phyloP scores from a whole-genome alignment of 2,329 filamentous ascomycete species.

The Neonectria magnoliae region DNA sequence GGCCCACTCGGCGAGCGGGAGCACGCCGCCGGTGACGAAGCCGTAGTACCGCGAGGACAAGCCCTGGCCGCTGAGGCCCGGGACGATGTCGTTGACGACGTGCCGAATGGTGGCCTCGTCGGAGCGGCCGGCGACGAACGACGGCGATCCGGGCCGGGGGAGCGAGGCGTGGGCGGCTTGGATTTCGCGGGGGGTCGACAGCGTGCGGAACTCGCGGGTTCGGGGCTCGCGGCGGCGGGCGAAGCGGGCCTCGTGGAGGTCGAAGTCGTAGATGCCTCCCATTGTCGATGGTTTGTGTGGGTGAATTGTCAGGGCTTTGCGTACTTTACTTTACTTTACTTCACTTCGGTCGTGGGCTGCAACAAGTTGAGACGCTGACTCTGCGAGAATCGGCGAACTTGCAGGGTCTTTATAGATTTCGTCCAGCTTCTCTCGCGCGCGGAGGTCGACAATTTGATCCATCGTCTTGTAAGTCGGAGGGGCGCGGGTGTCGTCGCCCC shows the following conservation, averaged over 20 bases:
- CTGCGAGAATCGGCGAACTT: background rate
- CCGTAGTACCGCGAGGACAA: conserved; percentile 80
- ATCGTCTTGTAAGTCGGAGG: conserved; percentile 18
- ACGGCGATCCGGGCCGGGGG: conserved; percentile 42
- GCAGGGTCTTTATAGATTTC: conserved; percentile 5
- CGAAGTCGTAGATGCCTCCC: conserved; percentile 40
- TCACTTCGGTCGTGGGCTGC: no score
- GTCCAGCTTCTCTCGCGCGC: background rate
- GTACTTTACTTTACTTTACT: background rate
- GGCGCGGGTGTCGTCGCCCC: conserved; percentile 11
- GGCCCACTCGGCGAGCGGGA: conserved; percentile 81
- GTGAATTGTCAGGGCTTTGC: no score
- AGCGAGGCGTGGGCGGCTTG: conserved; percentile 53
- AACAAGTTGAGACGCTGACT: background rate
- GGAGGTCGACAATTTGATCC: background rate
- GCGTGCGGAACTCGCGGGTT: conserved; percentile 40
- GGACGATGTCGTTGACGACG: conserved; percentile 58
- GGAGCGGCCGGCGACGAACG: conserved; percentile 46
- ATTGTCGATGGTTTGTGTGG: conserved; percentile 23
- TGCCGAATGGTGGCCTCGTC: conserved; percentile 51
- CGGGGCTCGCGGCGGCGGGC: conserved; percentile 29
- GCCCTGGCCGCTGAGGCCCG: conserved; percentile 73
- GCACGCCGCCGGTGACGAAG: conserved; percentile 85
- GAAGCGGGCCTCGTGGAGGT: conserved; percentile 32
- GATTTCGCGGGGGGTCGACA: conserved; percentile 51